A percentile compares a stretch with the other conserved stretches of the same genome.
Evolutionary conservation across 495 filamentous ascomycete species (phyloP).

Genomic region (Hypoxylon trugodes): DNA sequence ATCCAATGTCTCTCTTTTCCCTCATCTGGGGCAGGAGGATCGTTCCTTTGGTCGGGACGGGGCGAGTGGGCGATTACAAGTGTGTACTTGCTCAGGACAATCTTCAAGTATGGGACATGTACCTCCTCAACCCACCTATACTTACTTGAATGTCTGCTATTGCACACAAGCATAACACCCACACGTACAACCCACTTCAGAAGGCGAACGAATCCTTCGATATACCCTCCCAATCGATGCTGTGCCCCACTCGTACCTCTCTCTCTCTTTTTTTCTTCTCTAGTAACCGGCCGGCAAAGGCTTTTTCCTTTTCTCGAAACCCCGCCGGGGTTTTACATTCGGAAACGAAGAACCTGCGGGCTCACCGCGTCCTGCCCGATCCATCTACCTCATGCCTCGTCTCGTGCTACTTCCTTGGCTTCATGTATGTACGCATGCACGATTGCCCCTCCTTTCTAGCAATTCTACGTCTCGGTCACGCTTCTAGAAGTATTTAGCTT

Average conservation of each 20-base stretch:
- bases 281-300: too few species aligned
- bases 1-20: background rate
- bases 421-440: background rate
- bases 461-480: too few species aligned
- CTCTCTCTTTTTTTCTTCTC: background rate
- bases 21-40: conserved; percentile 17
- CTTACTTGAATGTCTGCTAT: too few species aligned
- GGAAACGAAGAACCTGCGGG: too few species aligned
- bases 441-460: background rate
- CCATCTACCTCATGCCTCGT: background rate
- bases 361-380: background rate
- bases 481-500: too few species aligned
- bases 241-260: conserved; percentile 30
- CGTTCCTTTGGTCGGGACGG: conserved; percentile 9
- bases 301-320: background rate
- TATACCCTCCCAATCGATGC: conserved; percentile 3
- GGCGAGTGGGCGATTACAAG: background rate
- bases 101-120: background rate
- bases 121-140: too few species aligned
- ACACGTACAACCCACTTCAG: background rate
- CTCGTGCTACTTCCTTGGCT: conserved; percentile 6
- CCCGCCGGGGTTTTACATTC: conserved; percentile 2
- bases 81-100: conserved; percentile 19
- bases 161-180: too few species aligned
- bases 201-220: conserved; percentile 34